A percentile compares a stretch with the other conserved stretches of the same genome.
These are phyloP conservation scores for Dothiorella sarmentorum DNA, from an alignment of 2,329 filamentous ascomycete genomes.

Conservation along the genomic window DNA sequence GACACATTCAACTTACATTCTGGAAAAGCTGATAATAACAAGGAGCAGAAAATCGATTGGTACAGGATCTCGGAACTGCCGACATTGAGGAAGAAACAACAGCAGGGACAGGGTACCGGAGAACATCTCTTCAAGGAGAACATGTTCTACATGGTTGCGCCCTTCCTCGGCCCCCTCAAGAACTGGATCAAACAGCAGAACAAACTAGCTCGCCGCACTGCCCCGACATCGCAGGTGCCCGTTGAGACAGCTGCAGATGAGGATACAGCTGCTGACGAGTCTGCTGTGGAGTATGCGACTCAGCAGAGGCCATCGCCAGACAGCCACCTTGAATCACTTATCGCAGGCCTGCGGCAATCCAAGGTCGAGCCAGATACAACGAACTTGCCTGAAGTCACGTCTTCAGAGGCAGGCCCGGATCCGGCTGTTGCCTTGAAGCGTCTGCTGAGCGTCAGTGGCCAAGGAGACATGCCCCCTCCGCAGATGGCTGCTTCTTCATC, in stretches of 20 bases:
- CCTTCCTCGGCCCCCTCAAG: slow-evolving; percentile 80
- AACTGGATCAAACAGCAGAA: slow-evolving; percentile 87
- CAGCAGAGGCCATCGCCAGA: slow-evolving; percentile 19
- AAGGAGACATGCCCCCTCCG: slow-evolving; percentile 14
- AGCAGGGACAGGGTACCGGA: slow-evolving; percentile 55
- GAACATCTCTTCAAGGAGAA: slow-evolving; percentile 63
- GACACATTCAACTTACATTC: background rate
- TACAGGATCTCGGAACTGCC: slow-evolving; percentile 87
- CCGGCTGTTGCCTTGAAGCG: slow-evolving; percentile 52
- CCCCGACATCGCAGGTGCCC: slow-evolving; percentile 24
- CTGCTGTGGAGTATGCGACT: slow-evolving; percentile 26
- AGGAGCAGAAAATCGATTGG: slow-evolving; percentile 73
- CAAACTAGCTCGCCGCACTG: slow-evolving; percentile 61
- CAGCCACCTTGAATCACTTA: slow-evolving; percentile 30
- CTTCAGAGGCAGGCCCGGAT: slow-evolving; percentile 35
- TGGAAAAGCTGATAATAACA: slow-evolving; percentile 19
- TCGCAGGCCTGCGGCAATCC: slow-evolving; percentile 29
- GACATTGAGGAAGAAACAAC: slow-evolving; percentile 65
- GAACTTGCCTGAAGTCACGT: slow-evolving; percentile 31
- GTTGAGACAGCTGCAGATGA: slow-evolving; percentile 28
- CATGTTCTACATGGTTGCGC: slow-evolving; percentile 98
- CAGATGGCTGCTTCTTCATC: slow-evolving; percentile 21
- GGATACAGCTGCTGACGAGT: slow-evolving; percentile 27
- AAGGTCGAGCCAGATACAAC: slow-evolving; percentile 26
- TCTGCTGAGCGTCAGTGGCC: slow-evolving; percentile 42